phyloP scores from a whole-genome alignment of 2,329 filamentous ascomycete genomes.

The Colletotrichum spaethianum region DNA sequence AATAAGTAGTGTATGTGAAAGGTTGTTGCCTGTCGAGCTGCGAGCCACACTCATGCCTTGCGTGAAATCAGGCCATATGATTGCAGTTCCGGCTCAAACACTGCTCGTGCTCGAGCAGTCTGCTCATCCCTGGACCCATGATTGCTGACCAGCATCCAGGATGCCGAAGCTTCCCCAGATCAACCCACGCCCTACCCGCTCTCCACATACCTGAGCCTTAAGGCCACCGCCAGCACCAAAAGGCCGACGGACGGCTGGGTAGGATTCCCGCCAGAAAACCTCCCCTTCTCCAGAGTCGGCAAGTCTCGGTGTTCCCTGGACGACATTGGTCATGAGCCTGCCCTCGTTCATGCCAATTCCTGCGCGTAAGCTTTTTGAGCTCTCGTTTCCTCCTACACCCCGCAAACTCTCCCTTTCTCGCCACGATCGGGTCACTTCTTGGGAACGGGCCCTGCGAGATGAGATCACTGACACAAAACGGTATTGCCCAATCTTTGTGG shows the following conservation, averaged over 20 bases:
- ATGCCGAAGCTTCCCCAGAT: slow-evolving; percentile 7
- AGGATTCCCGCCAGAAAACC: slow-evolving; percentile 20
- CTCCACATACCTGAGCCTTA: slow-evolving; percentile 4
- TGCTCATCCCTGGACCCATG: slow-evolving; percentile 33
- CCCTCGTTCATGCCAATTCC: slow-evolving; percentile 29
- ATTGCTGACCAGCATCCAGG: background rate
- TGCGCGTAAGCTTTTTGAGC: slow-evolving; percentile 21
- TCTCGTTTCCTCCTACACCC: slow-evolving; percentile 18
- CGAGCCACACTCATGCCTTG: background rate
- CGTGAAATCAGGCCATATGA: background rate
- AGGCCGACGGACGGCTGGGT: no score
- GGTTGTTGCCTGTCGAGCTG: background rate
- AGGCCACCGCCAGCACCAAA: no score
- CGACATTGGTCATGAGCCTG: slow-evolving; percentile 19
- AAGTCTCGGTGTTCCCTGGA: slow-evolving; percentile 3
- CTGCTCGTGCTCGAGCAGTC: slow-evolving; percentile 4
- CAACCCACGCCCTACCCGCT: slow-evolving; percentile 11
- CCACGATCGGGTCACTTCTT: slow-evolving; percentile 18
- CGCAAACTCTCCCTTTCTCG: slow-evolving; percentile 27
- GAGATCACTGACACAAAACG: slow-evolving; percentile 21
- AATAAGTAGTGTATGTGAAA: background rate
- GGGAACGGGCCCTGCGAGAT: slow-evolving; percentile 16
- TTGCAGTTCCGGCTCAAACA: slow-evolving; percentile 22
- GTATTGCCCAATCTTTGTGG: background rate
- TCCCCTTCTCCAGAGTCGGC: slow-evolving; percentile 1